Evolutionary conservation across 2,329 filamentous ascomycete species (phyloP), one percentile per base, ranked within the genome.

Genomic region (Ophiosphaerella herpotricha): DNA sequence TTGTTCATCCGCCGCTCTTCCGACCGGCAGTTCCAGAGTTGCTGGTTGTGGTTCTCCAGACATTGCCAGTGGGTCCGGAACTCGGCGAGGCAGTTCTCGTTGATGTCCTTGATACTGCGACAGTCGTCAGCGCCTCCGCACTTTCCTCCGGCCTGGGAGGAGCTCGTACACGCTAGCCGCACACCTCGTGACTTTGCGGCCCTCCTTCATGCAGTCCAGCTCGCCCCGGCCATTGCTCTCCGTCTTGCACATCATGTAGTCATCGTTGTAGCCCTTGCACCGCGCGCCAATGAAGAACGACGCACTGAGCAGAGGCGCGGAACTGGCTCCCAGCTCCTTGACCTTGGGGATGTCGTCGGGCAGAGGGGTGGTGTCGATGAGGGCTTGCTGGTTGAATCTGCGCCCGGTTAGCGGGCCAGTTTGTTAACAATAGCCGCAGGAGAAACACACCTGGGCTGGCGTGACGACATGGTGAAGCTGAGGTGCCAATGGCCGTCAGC

Each of bases 161-260:
- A 50, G 36, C 53, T 34, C 65, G 40, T 88, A 96, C 90, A 99
- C 94, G 77, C 91, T 96, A 65, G 89, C 87, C 52, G 94, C 94
- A 81, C 94, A 99, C 78, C 94, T 85, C 65, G 94, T 99, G 55
- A 99, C 94, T 77, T 94, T 90, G 75, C 94, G 85, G 49, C 94
- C 94, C 80, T 99, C 94, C 82, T 90, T 93, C 83, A 99, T 79
- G 78, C 94, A 99, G 64, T 96, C 90, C 58, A 95, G 77, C 81
- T 99, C 94, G 74, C 91, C 94, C 76, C 85, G 86, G 67, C 94
- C 94, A 57, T 90, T 88, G 68, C 91, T 87, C 78, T 97, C 91
- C 64, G 85, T 90, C 87, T 99, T 99, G 88, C 94, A 99, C 81
- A 96, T 90, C 93, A 99, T 99, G 80, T 89, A 99, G 79, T 99